Evolutionary conservation across 2,329 filamentous ascomycete genomes (phyloP).

Genomic region (Cytospora mali): DNA sequence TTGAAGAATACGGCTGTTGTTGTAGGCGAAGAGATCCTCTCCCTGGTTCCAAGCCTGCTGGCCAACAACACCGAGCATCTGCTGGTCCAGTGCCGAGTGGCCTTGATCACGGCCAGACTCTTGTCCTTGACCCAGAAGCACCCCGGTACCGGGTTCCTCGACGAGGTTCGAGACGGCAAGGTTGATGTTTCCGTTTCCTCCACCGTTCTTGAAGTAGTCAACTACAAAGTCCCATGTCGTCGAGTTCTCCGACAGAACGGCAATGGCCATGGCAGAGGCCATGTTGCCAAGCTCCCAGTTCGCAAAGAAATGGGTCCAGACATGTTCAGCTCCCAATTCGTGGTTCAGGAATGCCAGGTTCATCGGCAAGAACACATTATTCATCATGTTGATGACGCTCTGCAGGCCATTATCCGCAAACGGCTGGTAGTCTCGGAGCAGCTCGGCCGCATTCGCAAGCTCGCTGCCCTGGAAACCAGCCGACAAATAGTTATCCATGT

Average conservation of each 20-base stretch:
- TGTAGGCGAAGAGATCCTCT: constrained; percentile 29
- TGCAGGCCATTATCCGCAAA: constrained; percentile 35
- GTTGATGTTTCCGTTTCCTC: constrained; percentile 42
- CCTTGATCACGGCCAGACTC: constrained; percentile 50
- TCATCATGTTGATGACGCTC: constrained; percentile 38
- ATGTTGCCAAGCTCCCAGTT: constrained; percentile 52
- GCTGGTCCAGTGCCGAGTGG: constrained; percentile 45
- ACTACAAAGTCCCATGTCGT: constrained; percentile 44
- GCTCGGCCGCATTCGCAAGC: constrained; percentile 49
- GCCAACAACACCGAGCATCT: constrained; percentile 43
- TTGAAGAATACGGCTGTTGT: constrained; percentile 34
- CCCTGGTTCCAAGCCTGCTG: constrained; percentile 42
- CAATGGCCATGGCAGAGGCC: constrained; percentile 43
- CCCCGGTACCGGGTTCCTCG: constrained; percentile 35
- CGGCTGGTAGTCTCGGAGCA: constrained; percentile 40
- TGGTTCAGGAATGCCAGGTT: constrained; percentile 45
- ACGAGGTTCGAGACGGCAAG: constrained; percentile 39
- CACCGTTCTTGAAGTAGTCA: constrained; percentile 44
- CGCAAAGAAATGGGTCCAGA: constrained; percentile 42
- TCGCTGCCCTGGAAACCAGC: constrained; percentile 50
- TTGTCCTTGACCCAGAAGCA: constrained; percentile 42
- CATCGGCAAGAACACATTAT: constrained; percentile 42
- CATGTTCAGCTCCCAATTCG: constrained; percentile 35
- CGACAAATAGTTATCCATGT: constrained; percentile 42
- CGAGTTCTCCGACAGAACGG: constrained; percentile 45